Evolutionary conservation across 129 eudicot genomes (phyloP).

Genomic region (Flaveria brownii): DNA sequence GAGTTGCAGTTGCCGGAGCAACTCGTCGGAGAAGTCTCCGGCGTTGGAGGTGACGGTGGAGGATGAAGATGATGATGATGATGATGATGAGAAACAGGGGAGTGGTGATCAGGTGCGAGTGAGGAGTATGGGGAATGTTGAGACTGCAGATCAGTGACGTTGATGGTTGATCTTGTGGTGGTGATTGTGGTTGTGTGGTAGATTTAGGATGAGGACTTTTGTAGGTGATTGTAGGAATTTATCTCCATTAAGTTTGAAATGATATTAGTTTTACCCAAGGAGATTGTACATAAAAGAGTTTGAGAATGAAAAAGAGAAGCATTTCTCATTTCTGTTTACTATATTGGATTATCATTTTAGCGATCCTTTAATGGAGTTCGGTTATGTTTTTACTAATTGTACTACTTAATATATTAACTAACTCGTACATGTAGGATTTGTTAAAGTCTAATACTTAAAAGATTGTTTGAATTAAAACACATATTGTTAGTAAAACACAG

Average conservation of each 20-base stretch:
- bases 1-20: slow-evolving; percentile 35
- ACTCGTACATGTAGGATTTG: too few species aligned
- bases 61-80: not conserved
- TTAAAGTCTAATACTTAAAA: too few species aligned
- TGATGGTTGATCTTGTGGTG: slow-evolving; percentile 1
- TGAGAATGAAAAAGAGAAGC: not conserved
- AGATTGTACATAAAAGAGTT: slow-evolving; percentile 20
- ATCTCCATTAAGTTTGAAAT: not conserved
- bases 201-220: slow-evolving; percentile 8
- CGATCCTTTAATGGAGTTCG: too few species aligned
- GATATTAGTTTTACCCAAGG: not conserved
- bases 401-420: too few species aligned
- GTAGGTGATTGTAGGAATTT: slow-evolving; percentile 22
- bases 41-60: slow-evolving; percentile 24
- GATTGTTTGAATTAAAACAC: too few species aligned
- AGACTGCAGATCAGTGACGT: not conserved
- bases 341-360: not conserved
- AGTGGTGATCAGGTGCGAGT: slow-evolving; percentile 28
- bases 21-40: slow-evolving; percentile 11
- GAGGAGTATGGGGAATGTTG: slow-evolving; percentile 25
- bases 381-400: too few species aligned
- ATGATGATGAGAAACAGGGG: slow-evolving; percentile 15
- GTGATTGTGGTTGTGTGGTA: slow-evolving; percentile 5
- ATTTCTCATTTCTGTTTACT: not conserved
- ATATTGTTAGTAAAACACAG: too few species aligned